Evolutionary conservation across 441 rosid species (phyloP).

Genomic region (Melastoma candidum): DNA sequence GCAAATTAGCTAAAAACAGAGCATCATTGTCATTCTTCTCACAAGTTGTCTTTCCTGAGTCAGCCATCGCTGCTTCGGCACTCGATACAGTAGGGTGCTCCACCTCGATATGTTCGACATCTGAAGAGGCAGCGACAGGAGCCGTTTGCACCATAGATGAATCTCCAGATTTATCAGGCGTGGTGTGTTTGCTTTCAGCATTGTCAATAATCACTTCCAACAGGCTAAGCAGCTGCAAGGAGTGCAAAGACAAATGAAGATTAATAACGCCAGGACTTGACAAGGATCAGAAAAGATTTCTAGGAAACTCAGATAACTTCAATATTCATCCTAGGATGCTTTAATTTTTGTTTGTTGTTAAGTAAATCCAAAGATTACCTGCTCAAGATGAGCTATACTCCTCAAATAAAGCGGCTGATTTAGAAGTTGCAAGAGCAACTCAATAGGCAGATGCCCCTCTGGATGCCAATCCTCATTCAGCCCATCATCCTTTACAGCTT

Average conservation of each 20-base stretch:
- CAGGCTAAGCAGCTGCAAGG: constrained; percentile 77
- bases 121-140: constrained; percentile 30
- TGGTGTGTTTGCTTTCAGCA: constrained; percentile 53
- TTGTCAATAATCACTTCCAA: constrained; percentile 81
- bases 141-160: constrained; percentile 37
- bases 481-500: constrained; percentile 57
- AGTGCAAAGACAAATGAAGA: no score
- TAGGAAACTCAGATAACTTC: not conserved
- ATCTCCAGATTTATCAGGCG: constrained; percentile 38
- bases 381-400: constrained; percentile 97
- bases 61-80: constrained; percentile 32
- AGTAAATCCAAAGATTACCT: constrained; percentile 34
- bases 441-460: constrained; percentile 49
- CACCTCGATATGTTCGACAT: constrained; percentile 32
- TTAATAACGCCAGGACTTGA: no score
- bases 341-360: not conserved
- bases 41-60: constrained; percentile 32
- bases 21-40: constrained; percentile 49
- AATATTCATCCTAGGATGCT: constrained; percentile 2
- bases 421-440: constrained; percentile 81
- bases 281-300: no score
- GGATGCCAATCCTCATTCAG: constrained; percentile 31
- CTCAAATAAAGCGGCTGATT: constrained; percentile 90
- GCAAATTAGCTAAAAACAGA: constrained; percentile 63
- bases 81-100: constrained; percentile 28